Conservation (phyloP, 805 yeast species). For the Maudiozyma serrabonitensis region DNA sequence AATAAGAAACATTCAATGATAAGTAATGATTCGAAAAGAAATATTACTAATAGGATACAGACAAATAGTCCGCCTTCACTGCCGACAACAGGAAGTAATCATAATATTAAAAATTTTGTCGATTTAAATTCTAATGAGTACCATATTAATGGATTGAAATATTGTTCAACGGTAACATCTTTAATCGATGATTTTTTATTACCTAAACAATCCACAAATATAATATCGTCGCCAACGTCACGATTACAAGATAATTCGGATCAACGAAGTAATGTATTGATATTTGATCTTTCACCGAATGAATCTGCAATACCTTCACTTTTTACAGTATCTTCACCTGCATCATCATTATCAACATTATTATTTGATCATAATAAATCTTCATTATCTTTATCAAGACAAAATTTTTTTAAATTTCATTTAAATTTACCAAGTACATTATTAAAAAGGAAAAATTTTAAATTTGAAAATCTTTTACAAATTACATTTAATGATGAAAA, state of each 20-base stretch:
- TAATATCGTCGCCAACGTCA: no score
- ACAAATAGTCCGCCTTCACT: not conserved
- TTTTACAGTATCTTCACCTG: constrained; percentile 5
- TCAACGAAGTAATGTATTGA: constrained; percentile 5
- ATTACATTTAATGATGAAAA: constrained; percentile 17
- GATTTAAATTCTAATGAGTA: constrained; percentile 6
- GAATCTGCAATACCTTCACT: constrained; percentile 11
- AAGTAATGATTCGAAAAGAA: not conserved
- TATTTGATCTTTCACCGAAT: constrained; percentile 17
- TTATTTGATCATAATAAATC: constrained; percentile 1
- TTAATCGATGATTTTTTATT: constrained; percentile 1
- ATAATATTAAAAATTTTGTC: not conserved
- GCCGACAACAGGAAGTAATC: no score
- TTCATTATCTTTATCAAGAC: constrained; percentile 1
- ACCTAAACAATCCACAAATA: not conserved
- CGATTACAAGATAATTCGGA: not conserved
- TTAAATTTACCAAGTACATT: constrained; percentile 26
- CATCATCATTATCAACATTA: constrained; percentile 3
- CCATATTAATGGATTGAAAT: constrained; percentile 8
- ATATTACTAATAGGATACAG: not conserved
- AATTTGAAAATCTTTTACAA: constrained; percentile 20
- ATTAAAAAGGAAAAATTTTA: constrained; percentile 23
- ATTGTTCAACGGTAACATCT: not conserved
- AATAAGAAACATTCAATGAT: not conserved
- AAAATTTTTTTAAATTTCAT: constrained; percentile 17